phyloP scores from a whole-genome alignment of 352 stramenopile species.

The Globisporangium echinulatum region DNA sequence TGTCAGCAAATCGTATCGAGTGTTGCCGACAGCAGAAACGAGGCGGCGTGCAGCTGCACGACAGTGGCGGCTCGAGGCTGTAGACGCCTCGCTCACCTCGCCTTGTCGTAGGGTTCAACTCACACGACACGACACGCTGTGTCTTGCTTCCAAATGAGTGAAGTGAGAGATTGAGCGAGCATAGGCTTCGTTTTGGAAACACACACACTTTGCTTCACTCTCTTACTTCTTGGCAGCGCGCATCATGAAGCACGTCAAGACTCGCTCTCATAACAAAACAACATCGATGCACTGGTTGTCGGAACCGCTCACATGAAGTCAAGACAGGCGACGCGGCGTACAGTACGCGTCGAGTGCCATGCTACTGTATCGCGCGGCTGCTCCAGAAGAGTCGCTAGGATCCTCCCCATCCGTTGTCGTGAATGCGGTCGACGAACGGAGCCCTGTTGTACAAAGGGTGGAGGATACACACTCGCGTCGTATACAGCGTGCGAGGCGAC shows the following conservation, averaged over 20 bases:
- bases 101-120: background rate
- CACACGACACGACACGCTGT: too few species aligned
- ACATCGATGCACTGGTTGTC: too few species aligned
- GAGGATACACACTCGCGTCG: too few species aligned
- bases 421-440: background rate
- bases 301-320: too few species aligned
- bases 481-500: too few species aligned
- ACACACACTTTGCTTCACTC: background rate
- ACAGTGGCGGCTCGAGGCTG: background rate
- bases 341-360: background rate
- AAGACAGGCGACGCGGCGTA: background rate
- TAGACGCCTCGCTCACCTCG: background rate
- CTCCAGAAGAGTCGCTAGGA: too few species aligned
- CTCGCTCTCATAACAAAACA: too few species aligned
- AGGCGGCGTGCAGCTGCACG: background rate
- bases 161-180: too few species aligned
- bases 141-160: too few species aligned
- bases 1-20: background rate
- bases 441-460: too few species aligned
- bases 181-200: background rate
- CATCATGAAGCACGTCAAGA: too few species aligned
- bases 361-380: too few species aligned
- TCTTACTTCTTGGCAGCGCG: background rate
- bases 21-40: background rate
- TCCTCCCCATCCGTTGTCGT: background rate